Conservation (phyloP, 78 protist genomes). For the Planoprotostelium fungivorum region DNA sequence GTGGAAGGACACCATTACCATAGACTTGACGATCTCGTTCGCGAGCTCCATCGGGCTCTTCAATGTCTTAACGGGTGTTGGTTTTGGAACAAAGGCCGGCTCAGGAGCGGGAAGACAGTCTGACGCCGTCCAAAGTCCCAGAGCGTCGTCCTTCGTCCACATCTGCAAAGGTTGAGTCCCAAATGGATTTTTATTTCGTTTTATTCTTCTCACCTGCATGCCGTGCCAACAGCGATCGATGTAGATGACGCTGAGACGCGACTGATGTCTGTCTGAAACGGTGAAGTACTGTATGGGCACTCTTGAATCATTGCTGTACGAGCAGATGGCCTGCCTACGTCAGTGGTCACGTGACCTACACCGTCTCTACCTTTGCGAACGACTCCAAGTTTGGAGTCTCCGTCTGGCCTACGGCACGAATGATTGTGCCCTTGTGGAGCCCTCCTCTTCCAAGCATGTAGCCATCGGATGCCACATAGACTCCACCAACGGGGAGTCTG, state of each 20-base stretch:
- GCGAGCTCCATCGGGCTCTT: neutral
- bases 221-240: neutral
- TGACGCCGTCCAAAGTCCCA: conserved; percentile 5
- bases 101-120: conserved; percentile 7
- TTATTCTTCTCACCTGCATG: conserved; percentile 4
- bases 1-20: neutral
- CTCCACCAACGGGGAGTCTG: conserved; percentile 29
- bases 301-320: neutral
- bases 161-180: neutral
- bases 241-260: conserved; percentile 5
- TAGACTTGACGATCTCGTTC: neutral
- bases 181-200: neutral
- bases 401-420: conserved; percentile 5
- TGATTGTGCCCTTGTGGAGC: neutral
- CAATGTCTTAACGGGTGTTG: neutral
- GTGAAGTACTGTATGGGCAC: conserved; percentile 18
- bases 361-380: neutral
- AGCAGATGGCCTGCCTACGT: neutral
- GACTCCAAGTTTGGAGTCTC: neutral
- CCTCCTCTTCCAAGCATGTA: conserved; percentile 23
- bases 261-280: conserved; percentile 3
- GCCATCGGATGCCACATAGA: conserved; percentile 44
- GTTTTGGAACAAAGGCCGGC: neutral
- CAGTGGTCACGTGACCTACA: neutral
- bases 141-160: neutral